Base-by-base conservation (phyloP, 2,329 filamentous ascomycete genomes). In the Pyrenochaeta sp. region DNA sequence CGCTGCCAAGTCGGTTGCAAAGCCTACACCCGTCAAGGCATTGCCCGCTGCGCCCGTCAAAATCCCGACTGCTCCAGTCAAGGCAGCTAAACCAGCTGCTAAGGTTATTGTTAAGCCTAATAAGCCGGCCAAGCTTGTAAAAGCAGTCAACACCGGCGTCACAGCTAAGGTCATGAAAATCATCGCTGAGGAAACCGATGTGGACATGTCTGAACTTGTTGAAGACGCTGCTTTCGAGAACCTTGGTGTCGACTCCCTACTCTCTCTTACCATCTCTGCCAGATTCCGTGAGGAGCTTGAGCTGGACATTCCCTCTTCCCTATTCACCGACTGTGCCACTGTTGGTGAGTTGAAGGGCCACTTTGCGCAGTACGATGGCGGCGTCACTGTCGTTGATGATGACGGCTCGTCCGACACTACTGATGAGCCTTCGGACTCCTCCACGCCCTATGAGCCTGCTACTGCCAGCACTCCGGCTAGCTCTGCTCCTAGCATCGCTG, bases 181-280 rank as follows among this genome's bases (percentile, higher is more conserved):
- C 54, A 87, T 91, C 61, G 86, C 88, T n/a, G 81, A 84, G 37
- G 89, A 91, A 73, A 85, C 85, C 47, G 85, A 86, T 59, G 81
- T 88, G 22, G 83, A 85, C 50, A 81, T 84, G 67, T 79, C 80
- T 22, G 86, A 88, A 68, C 81, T 88, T 51, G 83, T 86, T 12
- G 85, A 88, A 52, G 84, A 86, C 52, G 81, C 86, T 51, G 83
- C 84, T 49, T 88, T 88, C 64, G 85, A 86, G 64, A 86, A 88
- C 66, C 82, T 88, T 25, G 86, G 86, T 58, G 85, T 88, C 32
- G 86, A 88, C 73, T 88, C 86, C 7, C 79, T 88, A 19, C 82
- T 88, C 62, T 87, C 86, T 1, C 70, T 88, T 55, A 87, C 85
- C 28, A 86, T 88, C 62, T 86, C 85, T 44, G 85, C 85, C 63